Conservation (phyloP, 2,329 filamentous ascomycete species). For the Fusarium paranaense region DNA sequence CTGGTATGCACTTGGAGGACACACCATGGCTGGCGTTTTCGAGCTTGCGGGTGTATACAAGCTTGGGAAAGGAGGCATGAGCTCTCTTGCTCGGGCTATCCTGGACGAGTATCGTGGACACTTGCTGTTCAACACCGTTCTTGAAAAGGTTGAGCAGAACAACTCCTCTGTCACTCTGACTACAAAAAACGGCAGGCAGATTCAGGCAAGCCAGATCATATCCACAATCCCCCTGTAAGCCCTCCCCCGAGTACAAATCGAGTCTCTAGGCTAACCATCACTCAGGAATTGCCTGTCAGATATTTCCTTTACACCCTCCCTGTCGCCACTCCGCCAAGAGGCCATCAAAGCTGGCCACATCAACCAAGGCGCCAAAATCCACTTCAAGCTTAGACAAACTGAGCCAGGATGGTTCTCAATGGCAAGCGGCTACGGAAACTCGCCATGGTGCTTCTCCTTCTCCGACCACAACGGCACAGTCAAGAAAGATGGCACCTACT, state of each 20-base stretch:
- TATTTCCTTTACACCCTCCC: slow-evolving; percentile 1
- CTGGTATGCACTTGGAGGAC: slow-evolving; percentile 31
- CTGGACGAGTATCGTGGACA: slow-evolving; percentile 10
- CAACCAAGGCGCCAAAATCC: slow-evolving; percentile 22
- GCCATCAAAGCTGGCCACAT: slow-evolving; percentile 20
- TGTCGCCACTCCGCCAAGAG: slow-evolving; percentile 12
- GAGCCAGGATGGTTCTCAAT: slow-evolving; percentile 17
- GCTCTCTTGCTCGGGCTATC: slow-evolving; percentile 11
- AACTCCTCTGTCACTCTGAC: neutral
- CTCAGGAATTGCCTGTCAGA: slow-evolving; percentile 1
- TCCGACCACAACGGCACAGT: slow-evolving; percentile 33
- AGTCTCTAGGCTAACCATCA: neutral
- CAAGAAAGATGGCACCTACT: slow-evolving; percentile 22
- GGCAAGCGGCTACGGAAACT: slow-evolving; percentile 11
- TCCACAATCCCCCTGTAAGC: slow-evolving; percentile 34
- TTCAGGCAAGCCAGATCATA: slow-evolving; percentile 9
- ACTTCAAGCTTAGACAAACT: slow-evolving; percentile 15
- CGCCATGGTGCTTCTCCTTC: slow-evolving; percentile 27
- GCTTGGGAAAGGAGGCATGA: slow-evolving; percentile 37
- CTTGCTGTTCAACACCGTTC: slow-evolving; percentile 12
- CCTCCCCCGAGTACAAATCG: neutral
- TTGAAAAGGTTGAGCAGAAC: slow-evolving; percentile 9
- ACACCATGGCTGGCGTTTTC: slow-evolving; percentile 19
- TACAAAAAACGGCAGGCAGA: slow-evolving; percentile 3
- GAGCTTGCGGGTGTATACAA: slow-evolving; percentile 28